phyloP scores from a whole-genome alignment of 2,329 filamentous ascomycete genomes.

The Drechslerella coelobrocha region DNA sequence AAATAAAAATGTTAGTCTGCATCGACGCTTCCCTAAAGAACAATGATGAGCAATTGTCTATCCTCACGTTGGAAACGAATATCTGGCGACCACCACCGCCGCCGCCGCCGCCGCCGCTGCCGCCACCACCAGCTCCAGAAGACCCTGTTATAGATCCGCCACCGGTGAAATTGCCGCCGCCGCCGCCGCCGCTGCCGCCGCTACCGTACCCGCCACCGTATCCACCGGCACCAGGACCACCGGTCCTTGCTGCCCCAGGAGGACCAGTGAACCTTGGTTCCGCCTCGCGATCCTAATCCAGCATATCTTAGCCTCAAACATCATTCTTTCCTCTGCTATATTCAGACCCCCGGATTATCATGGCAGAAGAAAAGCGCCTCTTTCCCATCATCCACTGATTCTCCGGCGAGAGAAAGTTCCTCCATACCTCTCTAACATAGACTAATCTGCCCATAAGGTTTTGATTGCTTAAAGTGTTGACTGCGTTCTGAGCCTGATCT shows the following conservation, averaged over 20 bases:
- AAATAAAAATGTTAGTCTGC: slow-evolving; percentile 36
- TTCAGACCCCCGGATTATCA: slow-evolving; percentile 49
- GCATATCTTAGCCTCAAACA: slow-evolving; percentile 51
- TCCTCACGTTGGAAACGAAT: slow-evolving; percentile 93
- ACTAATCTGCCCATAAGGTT: slow-evolving; percentile 98
- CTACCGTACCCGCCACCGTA: slow-evolving; percentile 51
- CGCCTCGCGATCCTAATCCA: slow-evolving; percentile 84
- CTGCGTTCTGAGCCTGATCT: slow-evolving; percentile 97
- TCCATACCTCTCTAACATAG: slow-evolving; percentile 90
- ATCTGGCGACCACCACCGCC: slow-evolving; percentile 77
- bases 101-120: slow-evolving; percentile 62
- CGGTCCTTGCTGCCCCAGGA: slow-evolving; percentile 65
- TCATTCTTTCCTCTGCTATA: slow-evolving; percentile 32
- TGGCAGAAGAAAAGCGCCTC: slow-evolving; percentile 41
- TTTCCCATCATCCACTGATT: slow-evolving; percentile 46
- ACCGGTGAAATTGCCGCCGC: slow-evolving; percentile 61
- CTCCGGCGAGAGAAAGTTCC: slow-evolving; percentile 54
- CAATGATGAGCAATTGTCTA: slow-evolving; percentile 46
- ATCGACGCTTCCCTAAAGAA: not conserved
- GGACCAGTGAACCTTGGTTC: slow-evolving; percentile 88
- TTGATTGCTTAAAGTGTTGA: slow-evolving; percentile 97
- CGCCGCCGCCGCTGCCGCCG: slow-evolving; percentile 57
- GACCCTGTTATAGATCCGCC: slow-evolving; percentile 28
- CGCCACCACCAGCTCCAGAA: slow-evolving; percentile 57
- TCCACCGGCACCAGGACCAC: slow-evolving; percentile 57